Base-by-base conservation (phyloP, 1,139 yeast genomes). In the Zhuliangozyma parablackwelliae region DNA sequence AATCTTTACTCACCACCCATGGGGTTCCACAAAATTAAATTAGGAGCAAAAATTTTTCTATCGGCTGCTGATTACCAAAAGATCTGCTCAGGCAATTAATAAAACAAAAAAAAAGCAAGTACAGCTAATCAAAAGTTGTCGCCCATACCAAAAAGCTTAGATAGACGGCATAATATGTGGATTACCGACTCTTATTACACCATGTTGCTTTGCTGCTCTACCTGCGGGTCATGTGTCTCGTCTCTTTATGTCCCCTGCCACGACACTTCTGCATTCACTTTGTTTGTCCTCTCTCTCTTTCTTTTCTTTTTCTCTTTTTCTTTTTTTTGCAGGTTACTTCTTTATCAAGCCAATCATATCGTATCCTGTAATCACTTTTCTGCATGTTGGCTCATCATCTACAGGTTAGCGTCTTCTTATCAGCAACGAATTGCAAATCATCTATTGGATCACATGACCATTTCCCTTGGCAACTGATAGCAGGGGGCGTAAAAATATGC, bases 321-420 rank as follows among this genome's bases (percentile, higher is more conserved):
- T 23, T 23, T 23, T 23, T 7, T 23, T 23, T 23, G 16, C 16
- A 16, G 16, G 16, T 16, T 16, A 16, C 24, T 23, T 23, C 10
- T 23, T 9, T 23, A 34, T 34, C 37, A 30, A 11, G 13, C 37
- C 37, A 34, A 34, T 34, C 33, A 34, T 7, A 26, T 26, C 12
- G 16, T 4, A 10, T 23, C 24, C 7, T 23, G 24, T 23, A 23
- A 23, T 23, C 24, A 12, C 11, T 12, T 16, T 10, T 30, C 10
- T 30, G 26, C 32, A 21, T 2, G 28, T 20, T 13, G 10, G 24
- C 12, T 12, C 13, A 11, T 11, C 24, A 20, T 23, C 10, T 23
- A 23, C 24, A 23, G 7, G 24, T 23, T 23, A 23, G 21, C 9
- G 10, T 16, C 26, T 24, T 25, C 37, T 34, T 34, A 34, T 34